Evolutionary conservation across 108 stramenopile species (phyloP), one percentile per base, ranked within the genome.

Genomic region (Aurantiochytrium sp.): DNA sequence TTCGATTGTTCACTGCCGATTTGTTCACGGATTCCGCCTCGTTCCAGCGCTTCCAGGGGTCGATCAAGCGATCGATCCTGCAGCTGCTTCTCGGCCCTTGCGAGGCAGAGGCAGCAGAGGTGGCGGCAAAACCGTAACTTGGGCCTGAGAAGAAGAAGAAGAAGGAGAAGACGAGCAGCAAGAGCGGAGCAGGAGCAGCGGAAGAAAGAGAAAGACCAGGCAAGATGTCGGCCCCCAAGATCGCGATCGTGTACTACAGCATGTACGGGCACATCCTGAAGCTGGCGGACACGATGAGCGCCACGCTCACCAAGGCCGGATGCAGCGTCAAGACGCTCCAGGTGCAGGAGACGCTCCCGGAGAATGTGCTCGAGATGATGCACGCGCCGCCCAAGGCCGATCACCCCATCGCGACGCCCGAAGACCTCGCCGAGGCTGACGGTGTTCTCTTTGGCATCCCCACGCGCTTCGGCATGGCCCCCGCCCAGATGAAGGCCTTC

Each of bases 401-500:
- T 12, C 93, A 94, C 89, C 92, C 93, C 16, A 71, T 94, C 88
- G 92, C 92, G 47, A 91, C 88, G 45, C 55, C 95, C 19, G 91
- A 88, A 29, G 91, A 94, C 59, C 88, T 96, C 88, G 25, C 58
- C n/a, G 92, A 93, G 45, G 92, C 91, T 59, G 95, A 96, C 72
- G 95, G 95, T 57, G 87, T 96, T 88, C 49, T 96, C 14, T 96
- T 96, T 69, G 95, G 95, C 35, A 47, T 96, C 72, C 89, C 92
- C 21, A 94, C 94, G 29, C 94, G 95, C 18, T 96, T 91, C 88
- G 95, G 95, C 73, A 91, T 93, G 89, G 57, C 89, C 28, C 72
- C 29, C n/a, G 94, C 96, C 18, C 96, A 96, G 90, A 92, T 96
- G 92, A 95, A 95, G 93, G 90, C 93, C 44, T 93, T 95, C 88